A percentile compares a stretch with the other conserved stretches of the same genome.
phyloP scores from a whole-genome alignment of 2,329 filamentous ascomycete genomes.

The Apiospora koreana region DNA sequence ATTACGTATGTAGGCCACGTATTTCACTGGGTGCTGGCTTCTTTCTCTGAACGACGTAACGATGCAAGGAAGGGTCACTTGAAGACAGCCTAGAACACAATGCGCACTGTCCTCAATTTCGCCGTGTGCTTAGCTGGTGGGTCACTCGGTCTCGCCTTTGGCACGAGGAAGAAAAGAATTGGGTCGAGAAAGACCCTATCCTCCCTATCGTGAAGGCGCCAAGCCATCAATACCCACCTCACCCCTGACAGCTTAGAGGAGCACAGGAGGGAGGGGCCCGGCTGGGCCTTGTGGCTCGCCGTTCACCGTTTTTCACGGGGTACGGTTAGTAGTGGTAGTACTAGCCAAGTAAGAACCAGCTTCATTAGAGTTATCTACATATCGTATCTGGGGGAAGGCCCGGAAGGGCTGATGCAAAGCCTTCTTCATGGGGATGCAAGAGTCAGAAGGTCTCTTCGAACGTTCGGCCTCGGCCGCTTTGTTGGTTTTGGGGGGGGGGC shows the following conservation, averaged over 20 bases:
- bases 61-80: background rate
- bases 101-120: slow-evolving; percentile 15
- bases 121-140: slow-evolving; percentile 10
- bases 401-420: background rate
- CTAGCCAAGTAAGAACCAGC: background rate
- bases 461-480: background rate
- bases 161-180: slow-evolving; percentile 7
- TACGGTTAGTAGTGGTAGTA: too few species aligned
- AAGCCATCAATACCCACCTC: background rate
- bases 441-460: background rate
- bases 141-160: slow-evolving; percentile 14
- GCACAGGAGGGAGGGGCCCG: background rate
- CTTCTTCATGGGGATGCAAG: background rate
- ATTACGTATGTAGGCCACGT: background rate
- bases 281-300: background rate
- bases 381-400: background rate
- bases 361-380: background rate
- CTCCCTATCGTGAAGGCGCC: slow-evolving; percentile 8
- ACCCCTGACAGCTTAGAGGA: background rate
- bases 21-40: background rate
- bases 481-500: background rate
- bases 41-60: background rate
- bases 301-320: background rate
- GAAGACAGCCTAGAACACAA: background rate
- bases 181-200: slow-evolving; percentile 1